Evolutionary conservation across 805 yeast species (phyloP).

Genomic region (Brettanomyces custersianus): DNA sequence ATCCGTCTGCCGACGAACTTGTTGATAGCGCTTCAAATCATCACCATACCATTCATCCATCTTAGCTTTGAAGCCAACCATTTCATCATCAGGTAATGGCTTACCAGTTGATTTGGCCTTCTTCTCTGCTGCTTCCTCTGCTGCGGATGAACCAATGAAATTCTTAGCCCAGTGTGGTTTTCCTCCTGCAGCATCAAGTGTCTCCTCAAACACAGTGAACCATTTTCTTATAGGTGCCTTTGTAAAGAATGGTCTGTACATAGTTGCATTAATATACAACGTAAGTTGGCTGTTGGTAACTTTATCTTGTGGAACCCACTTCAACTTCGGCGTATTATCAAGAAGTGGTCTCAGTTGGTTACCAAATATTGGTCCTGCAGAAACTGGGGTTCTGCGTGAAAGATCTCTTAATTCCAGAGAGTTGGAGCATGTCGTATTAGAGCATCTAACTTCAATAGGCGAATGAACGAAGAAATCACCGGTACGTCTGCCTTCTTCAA

Average conservation of each 20-base stretch:
- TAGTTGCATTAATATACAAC: conserved; percentile 83
- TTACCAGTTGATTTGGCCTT: conserved; percentile 28
- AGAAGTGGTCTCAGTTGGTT: conserved; percentile 73
- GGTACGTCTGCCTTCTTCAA: conserved; percentile 46
- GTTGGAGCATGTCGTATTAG: conserved; percentile 60
- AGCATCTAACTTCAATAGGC: conserved; percentile 90
- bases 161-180: conserved; percentile 99
- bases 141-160: conserved; percentile 52
- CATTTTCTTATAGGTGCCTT: conserved; percentile 69
- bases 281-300: conserved; percentile 72
- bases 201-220: conserved; percentile 76
- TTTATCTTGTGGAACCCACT: conserved; percentile 43
- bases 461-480: conserved; percentile 83
- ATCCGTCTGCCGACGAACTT: conserved; percentile 59
- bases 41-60: conserved; percentile 77
- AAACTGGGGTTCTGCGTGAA: conserved; percentile 36
- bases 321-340: conserved; percentile 68
- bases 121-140: conserved; percentile 30
- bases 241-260: conserved; percentile 86
- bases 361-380: conserved; percentile 79
- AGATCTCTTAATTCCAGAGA: conserved; percentile 35
- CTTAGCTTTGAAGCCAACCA: conserved; percentile 69
- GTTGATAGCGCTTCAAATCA: conserved; percentile 51
- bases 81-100: conserved; percentile 34
- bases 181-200: conserved; percentile 73